Evolutionary conservation across 2,329 filamentous ascomycete species (phyloP), one percentile per base, ranked within the genome.

Genomic region (Penicillium griseofulvum): DNA sequence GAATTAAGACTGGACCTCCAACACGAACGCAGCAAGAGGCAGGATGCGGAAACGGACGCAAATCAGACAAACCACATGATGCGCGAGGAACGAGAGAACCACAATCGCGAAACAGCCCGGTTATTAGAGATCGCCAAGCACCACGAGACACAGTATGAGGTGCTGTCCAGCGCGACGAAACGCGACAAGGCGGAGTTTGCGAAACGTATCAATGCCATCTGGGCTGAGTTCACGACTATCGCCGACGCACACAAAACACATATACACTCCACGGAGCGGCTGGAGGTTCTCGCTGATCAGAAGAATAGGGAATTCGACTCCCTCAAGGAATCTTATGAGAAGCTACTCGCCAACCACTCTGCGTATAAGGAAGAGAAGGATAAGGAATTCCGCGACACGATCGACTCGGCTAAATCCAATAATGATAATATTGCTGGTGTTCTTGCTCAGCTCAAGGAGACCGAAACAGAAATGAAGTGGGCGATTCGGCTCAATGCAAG

Each of bases 391-490:
- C 62, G 67, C 19, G 64, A 68, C 1, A 58, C 72, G 41, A 63
- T 74, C 45, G 68, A 73, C 38, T 66, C 61, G 12, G 63, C 65
- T 14, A 63, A 62, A 33, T 57, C 60, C 43, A 71, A 69, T 28
- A 67, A 72, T 60, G 62, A 58, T 5, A 66, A 58, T 22, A 70
- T 78, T 24, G 69, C 76, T 19, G 60, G 67, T 8, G 70, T 70
- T 34, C 65, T 79, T 37, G 68, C 67, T 29, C 72, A 76, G 19
- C 64, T 79, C 60, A 72, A 71, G 44, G 70, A 75, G 54, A 72
- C 74, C 1, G 71, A 75, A 51, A 76, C 68, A 3, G 66, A 75
- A 58, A 80, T 80, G 78, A 77, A 70, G 61, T 80, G 78, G 76
- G 72, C 72, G n/a, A 74, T 80, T 48, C 76, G 73, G 34, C 65